These are phyloP conservation scores for Urochloa ruziziensis DNA, from an alignment of 176 grass and related monocot genomes.

Conservation along the genomic window DNA sequence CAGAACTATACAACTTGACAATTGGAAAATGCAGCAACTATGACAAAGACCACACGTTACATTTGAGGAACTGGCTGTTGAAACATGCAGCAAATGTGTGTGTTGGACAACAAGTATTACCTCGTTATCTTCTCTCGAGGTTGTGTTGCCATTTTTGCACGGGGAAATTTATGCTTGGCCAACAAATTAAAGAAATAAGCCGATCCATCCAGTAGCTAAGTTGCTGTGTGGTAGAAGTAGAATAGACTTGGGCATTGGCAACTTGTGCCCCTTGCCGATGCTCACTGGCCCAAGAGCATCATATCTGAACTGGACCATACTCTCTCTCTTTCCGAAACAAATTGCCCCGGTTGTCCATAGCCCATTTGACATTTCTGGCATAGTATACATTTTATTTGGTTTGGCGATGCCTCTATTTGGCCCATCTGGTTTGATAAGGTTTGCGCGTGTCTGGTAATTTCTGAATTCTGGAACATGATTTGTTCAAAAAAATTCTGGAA, in stretches of 20 bases:
- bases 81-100: background rate
- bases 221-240: background rate
- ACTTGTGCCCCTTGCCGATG: slow-evolving; percentile 39
- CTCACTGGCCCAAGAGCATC: slow-evolving; percentile 18
- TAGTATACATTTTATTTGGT: background rate
- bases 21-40: background rate
- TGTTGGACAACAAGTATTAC: background rate
- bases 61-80: background rate
- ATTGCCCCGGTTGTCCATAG: slow-evolving; percentile 1
- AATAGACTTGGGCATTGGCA: slow-evolving; percentile 27
- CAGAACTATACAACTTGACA: background rate
- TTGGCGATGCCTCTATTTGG: background rate
- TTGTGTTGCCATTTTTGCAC: background rate
- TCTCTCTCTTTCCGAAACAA: background rate
- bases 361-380: background rate
- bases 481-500: slow-evolving; percentile 15
- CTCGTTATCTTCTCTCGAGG: slow-evolving; percentile 7
- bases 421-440: background rate
- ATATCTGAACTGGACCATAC: background rate
- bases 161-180: slow-evolving; percentile 17
- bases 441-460: background rate
- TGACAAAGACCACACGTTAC: slow-evolving; percentile 9
- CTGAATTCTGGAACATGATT: slow-evolving; percentile 15
- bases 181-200: slow-evolving; percentile 13
- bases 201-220: slow-evolving; percentile 20